Evolutionary conservation across 2,329 filamentous ascomycete species (phyloP).

Genomic region (Pestalotiopsis sp.): DNA sequence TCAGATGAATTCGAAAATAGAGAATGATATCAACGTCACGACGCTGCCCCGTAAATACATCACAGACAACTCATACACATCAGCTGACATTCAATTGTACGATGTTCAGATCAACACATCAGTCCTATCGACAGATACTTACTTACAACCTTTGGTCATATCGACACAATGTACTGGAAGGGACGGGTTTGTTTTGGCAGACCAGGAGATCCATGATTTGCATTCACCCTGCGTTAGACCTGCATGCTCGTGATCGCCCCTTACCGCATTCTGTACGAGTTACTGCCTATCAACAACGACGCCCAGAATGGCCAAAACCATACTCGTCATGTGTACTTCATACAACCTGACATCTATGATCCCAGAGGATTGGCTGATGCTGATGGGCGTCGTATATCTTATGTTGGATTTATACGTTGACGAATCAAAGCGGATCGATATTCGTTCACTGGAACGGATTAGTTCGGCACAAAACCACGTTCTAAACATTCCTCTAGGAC

Average conservation of each 20-base stretch:
- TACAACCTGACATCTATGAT: too few relatives aligned
- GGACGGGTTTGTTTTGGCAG: not conserved
- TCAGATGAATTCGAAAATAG: too few relatives aligned
- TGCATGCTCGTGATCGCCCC: not conserved
- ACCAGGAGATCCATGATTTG: not conserved
- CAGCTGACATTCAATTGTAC: too few relatives aligned
- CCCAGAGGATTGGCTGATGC: too few relatives aligned
- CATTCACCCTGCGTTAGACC: not conserved
- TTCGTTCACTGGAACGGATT: not conserved
- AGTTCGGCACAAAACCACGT: not conserved
- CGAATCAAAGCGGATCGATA: not conserved
- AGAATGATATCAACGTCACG: too few relatives aligned
- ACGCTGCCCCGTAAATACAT: too few relatives aligned
- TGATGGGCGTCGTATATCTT: too few relatives aligned
- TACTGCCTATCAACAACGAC: not conserved
- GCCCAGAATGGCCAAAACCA: too few relatives aligned
- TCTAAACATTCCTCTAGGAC: not conserved
- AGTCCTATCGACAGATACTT: not conserved
- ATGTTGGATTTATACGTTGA: too few relatives aligned
- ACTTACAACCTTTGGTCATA: not conserved
- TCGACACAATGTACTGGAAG: not conserved
- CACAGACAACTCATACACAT: too few relatives aligned
- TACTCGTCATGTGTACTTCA: too few relatives aligned
- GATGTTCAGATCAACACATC: too few relatives aligned
- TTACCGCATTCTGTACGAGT: not conserved